phyloP scores from a whole-genome alignment of 805 yeast species.

The Hemisphaericaspora nanyangensis region DNA sequence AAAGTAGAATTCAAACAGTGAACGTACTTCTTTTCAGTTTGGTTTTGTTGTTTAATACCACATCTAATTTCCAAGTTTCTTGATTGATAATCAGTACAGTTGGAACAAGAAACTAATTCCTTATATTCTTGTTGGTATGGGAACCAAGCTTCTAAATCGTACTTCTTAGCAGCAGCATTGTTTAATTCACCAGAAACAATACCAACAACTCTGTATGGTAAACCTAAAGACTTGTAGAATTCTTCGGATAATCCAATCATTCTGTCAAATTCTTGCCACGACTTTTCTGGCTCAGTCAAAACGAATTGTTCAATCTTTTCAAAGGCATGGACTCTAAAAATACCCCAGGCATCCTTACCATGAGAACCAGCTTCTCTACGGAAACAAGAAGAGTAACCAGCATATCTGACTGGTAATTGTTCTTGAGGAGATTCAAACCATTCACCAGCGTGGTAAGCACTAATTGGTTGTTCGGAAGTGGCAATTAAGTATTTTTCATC shows the following conservation, averaged over 20 bases:
- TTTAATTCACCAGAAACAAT: constrained; percentile 98
- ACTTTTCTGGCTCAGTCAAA: constrained; percentile 94
- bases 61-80: constrained; percentile 98
- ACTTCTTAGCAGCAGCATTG: constrained; percentile 98
- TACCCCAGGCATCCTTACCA: constrained; percentile 99
- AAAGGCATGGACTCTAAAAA: constrained; percentile 97
- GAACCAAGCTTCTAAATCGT: constrained; percentile 99
- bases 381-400: constrained; percentile 98
- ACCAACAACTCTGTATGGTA: constrained; percentile 96
- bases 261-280: constrained; percentile 95
- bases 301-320: constrained; percentile 98
- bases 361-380: constrained; percentile 99
- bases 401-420: constrained; percentile 94
- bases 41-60: constrained; percentile 94
- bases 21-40: constrained; percentile 94
- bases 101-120: constrained; percentile 96
- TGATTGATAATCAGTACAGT: constrained; percentile 99
- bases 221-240: constrained; percentile 84
- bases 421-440: constrained; percentile 98
- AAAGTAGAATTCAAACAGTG: constrained; percentile 97
- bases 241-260: constrained; percentile 91
- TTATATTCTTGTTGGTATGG: constrained; percentile 98
- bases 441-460: constrained; percentile 95
- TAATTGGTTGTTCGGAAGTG: constrained; percentile 98
- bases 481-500: constrained; percentile 98